phyloP scores from a whole-genome alignment of 495 filamentous ascomycete species.

The Thermothielavioides terrestris region DNA sequence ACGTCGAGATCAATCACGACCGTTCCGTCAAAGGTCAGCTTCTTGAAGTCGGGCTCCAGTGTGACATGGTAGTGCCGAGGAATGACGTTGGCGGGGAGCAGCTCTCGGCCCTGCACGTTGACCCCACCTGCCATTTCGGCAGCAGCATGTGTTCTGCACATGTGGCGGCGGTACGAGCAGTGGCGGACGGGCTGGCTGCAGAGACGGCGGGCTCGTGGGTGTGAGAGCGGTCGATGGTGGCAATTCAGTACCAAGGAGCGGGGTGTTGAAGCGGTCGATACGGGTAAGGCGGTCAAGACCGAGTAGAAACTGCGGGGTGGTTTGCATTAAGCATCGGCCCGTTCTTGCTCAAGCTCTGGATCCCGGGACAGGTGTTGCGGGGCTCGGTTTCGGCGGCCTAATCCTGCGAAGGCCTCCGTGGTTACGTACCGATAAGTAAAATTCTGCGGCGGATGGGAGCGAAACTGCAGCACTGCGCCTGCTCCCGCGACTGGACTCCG shows the following conservation, averaged over 20 bases:
- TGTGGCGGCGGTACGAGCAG: constrained; percentile 47
- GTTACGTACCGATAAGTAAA: constrained; percentile 17
- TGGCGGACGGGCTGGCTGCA: constrained; percentile 29
- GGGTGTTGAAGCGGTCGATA: constrained; percentile 10
- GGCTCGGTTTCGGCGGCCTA: too few relatives aligned
- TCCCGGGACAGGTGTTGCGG: not conserved
- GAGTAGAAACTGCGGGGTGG: constrained; percentile 23
- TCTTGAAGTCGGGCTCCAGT: constrained; percentile 63
- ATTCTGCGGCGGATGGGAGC: constrained; percentile 13
- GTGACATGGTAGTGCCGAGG: constrained; percentile 64
- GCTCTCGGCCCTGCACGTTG: constrained; percentile 45
- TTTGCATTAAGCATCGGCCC: constrained; percentile 6
- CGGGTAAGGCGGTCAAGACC: constrained; percentile 12
- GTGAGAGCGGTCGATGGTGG: constrained; percentile 12
- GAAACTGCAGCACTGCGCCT: constrained; percentile 1
- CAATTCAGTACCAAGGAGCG: not conserved
- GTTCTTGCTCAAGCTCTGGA: not conserved
- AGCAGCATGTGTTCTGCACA: constrained; percentile 44
- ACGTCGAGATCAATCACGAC: constrained; percentile 73
- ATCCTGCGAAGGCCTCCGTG: too few relatives aligned
- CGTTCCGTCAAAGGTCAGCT: constrained; percentile 60
- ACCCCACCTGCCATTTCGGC: constrained; percentile 37
- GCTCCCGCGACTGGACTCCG: constrained; percentile 10
- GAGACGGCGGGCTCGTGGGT: constrained; percentile 14
- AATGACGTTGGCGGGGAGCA: constrained; percentile 55